Percentiles rank a stretch among this genome's conserved stretches.
phyloP scores from a whole-genome alignment of 2,329 filamentous ascomycete species.

The Claviceps sp. region DNA sequence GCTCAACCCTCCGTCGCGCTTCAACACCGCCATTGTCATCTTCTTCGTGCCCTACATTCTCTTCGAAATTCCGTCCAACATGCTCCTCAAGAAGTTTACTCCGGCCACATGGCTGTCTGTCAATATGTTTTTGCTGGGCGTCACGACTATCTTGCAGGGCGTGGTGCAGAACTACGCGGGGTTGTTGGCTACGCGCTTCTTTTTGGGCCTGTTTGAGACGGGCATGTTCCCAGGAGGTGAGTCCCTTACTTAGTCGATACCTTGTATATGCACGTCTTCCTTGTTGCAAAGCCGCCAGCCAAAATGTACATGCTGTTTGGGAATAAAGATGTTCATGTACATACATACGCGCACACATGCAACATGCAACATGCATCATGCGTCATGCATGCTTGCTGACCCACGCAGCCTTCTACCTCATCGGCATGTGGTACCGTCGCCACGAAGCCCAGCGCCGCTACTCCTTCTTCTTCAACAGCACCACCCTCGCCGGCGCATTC shows the following conservation, averaged over 20 bases:
- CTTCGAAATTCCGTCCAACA: constrained; percentile 54
- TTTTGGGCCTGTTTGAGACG: constrained; percentile 64
- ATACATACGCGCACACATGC: not conserved
- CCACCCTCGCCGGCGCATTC: constrained; percentile 69
- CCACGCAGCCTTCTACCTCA: constrained; percentile 44
- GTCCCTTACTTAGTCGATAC: not conserved
- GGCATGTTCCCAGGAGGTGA: constrained; percentile 49
- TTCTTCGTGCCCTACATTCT: constrained; percentile 71
- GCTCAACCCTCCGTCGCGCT: constrained; percentile 34
- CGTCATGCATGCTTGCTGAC: not conserved
- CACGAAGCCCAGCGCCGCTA: constrained; percentile 83
- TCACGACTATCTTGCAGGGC: constrained; percentile 64
- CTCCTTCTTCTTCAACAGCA: constrained; percentile 83
- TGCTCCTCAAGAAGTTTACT: constrained; percentile 49
- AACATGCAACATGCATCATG: not conserved
- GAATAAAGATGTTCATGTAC: not conserved
- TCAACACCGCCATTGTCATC: constrained; percentile 65
- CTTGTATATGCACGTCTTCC: not conserved
- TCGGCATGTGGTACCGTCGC: constrained; percentile 83
- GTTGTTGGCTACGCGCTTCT: constrained; percentile 69
- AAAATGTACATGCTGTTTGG: not conserved
- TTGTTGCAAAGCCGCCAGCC: not conserved
- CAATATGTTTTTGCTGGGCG: constrained; percentile 77
- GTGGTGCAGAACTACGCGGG: constrained; percentile 66
- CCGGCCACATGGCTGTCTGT: constrained; percentile 60